These are phyloP conservation scores for Teratosphaeria nubilosa DNA, from an alignment of 2,329 filamentous ascomycete species.

Conservation along the genomic window DNA sequence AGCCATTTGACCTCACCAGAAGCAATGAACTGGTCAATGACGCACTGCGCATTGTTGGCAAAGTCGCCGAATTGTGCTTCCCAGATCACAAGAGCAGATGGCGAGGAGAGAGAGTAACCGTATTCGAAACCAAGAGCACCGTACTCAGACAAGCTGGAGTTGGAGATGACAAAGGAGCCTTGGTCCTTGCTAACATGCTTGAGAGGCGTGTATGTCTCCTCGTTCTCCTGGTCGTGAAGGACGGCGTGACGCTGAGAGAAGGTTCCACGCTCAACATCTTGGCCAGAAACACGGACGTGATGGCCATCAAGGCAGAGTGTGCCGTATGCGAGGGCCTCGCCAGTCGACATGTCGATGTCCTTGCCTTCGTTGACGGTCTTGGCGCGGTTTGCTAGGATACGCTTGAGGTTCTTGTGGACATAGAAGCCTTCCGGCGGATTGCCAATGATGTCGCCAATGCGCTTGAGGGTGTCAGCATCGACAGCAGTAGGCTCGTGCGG, in stretches of 20 bases:
- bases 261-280: constrained; percentile 98
- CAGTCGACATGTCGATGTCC: constrained; percentile 96
- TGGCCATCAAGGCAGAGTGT: constrained; percentile 84
- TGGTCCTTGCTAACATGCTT: constrained; percentile 84
- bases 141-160: constrained; percentile 75
- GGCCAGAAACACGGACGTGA: constrained; percentile 93
- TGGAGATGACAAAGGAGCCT: constrained; percentile 90
- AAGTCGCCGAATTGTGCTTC: constrained; percentile 99
- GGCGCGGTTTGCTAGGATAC: constrained; percentile 78
- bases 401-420: constrained; percentile 91
- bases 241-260: constrained; percentile 98
- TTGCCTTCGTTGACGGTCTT: constrained; percentile 89
- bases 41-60: constrained; percentile 97
- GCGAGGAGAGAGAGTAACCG: constrained; percentile 92
- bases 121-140: constrained; percentile 90
- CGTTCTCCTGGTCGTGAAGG: constrained; percentile 92
- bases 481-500: constrained; percentile 85
- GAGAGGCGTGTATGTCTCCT: constrained; percentile 85
- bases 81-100: constrained; percentile 97
- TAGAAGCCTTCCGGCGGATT: constrained; percentile 73
- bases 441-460: constrained; percentile 74
- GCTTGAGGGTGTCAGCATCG: constrained; percentile 59
- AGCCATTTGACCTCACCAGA: constrained; percentile 98
- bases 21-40: constrained; percentile 97
- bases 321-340: constrained; percentile 90